Percentiles rank a stretch among this genome's conserved stretches.
phyloP scores from a whole-genome alignment of 2,329 filamentous ascomycete genomes.

The Karstenula rhodostoma region DNA sequence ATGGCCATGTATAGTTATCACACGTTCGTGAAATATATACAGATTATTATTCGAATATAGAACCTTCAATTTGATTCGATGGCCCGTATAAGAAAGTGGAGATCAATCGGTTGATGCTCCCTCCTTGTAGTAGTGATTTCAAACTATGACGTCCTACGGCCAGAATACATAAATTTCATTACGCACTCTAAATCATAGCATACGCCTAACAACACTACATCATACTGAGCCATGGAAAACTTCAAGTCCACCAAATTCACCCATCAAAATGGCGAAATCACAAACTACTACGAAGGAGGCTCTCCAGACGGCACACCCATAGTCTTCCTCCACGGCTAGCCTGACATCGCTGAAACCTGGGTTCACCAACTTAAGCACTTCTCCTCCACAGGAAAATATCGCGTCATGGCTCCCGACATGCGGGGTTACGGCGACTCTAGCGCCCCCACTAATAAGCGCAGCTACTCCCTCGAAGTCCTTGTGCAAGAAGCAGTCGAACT shows the following conservation, averaged over 20 bases:
- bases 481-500: not conserved
- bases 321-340: constrained; percentile 2
- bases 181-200: too few relatives aligned
- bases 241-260: not conserved
- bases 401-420: constrained; percentile 1
- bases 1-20: too few relatives aligned
- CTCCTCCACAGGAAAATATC: not conserved
- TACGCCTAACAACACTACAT: too few relatives aligned
- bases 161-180: too few relatives aligned
- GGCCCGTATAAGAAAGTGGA: too few relatives aligned
- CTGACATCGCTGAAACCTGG: not conserved
- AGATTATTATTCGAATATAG: too few relatives aligned
- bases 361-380: constrained; percentile 1
- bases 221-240: constrained; percentile 7
- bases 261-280: not conserved
- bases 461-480: not conserved
- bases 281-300: not conserved
- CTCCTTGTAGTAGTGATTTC: too few relatives aligned
- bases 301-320: not conserved
- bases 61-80: too few relatives aligned
- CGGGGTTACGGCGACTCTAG: not conserved
- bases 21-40: too few relatives aligned
- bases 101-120: too few relatives aligned
- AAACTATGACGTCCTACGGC: too few relatives aligned
- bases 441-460: not conserved